phyloP scores from a whole-genome alignment of 1,139 yeast species.

The Yamadazyma siamensis region DNA sequence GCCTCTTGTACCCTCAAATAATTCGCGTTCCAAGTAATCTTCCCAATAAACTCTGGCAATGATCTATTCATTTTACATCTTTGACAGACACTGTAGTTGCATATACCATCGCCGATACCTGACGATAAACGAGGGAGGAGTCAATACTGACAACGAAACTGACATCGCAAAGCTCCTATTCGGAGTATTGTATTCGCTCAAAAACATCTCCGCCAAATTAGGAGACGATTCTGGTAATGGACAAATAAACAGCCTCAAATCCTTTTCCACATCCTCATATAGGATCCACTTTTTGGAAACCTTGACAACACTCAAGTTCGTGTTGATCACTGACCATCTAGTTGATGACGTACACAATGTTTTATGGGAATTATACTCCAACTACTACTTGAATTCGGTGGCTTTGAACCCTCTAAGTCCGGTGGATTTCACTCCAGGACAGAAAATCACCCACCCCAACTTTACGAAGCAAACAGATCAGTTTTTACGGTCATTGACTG shows the following conservation, averaged over 20 bases:
- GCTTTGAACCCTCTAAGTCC: slow-evolving; percentile 61
- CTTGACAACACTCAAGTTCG: slow-evolving; percentile 73
- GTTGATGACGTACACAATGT: slow-evolving; percentile 60
- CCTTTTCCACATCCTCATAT: slow-evolving; percentile 70
- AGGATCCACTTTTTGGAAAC: slow-evolving; percentile 80
- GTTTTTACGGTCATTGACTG: slow-evolving; percentile 27
- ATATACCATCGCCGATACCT: slow-evolving; percentile 66
- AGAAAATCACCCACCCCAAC: slow-evolving; percentile 36
- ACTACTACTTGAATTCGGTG: slow-evolving; percentile 64
- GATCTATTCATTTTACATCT: slow-evolving; percentile 75
- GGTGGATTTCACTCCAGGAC: slow-evolving; percentile 45
- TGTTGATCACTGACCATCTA: slow-evolving; percentile 65
- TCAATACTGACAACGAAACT: slow-evolving; percentile 56
- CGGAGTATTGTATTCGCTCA: slow-evolving; percentile 81
- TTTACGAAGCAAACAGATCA: slow-evolving; percentile 47
- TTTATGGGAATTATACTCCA: slow-evolving; percentile 64
- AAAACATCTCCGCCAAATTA: slow-evolving; percentile 68
- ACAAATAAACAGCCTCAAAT: slow-evolving; percentile 48
- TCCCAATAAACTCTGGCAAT: too few species aligned
- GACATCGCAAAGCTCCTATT: slow-evolving; percentile 76
- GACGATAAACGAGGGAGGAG: slow-evolving; percentile 31
- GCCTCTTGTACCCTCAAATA: too few species aligned
- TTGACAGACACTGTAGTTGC: slow-evolving; percentile 85
- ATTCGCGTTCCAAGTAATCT: too few species aligned
- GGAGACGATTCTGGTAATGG: slow-evolving; percentile 25